Evolutionary conservation across 1,139 yeast genomes (phyloP), one percentile per base, ranked within the genome.

Genomic region (Zygoascus hellenicus): DNA sequence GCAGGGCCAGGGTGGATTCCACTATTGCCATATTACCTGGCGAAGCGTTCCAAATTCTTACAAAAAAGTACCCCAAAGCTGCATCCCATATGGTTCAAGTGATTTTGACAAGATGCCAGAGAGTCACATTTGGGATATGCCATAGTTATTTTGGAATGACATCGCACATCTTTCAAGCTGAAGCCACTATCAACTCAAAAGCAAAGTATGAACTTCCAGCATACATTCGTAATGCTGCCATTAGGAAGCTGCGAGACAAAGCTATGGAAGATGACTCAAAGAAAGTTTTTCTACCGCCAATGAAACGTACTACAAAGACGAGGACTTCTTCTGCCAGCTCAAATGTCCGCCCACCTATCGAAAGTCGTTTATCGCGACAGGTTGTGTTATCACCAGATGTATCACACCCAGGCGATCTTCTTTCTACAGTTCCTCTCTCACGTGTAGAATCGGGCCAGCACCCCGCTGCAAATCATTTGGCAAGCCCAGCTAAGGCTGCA

Each of bases 51-150:
- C 76, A 78, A 48, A 71, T 85, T 48, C 76, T 92, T 41, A 84
- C 87, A 11, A 62, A 71, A 34, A 86, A 82, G 57, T 87, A 82
- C 60, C 97, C 98, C 6, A 80, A 85, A 54, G 87, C 96, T 0
- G 83, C 96, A 0, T 86, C 97, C 0, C 96, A 90, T 63, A 90
- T 92, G 41, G 94, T 92, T 7, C 96, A 95, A 54, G 89, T 92
- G 78, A 88, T 92, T 14, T 70, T 90, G 52, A 83, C 95, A 1
- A 76, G 96, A 53, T 72, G 92, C 49, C 88, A 88, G 62, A 77
- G 95, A 57, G 97, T 92, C 5, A 90, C 97, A 0, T 81, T 90
- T 67, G 92, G 84, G 60, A 86, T 97, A 0, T 86, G 94, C 10
- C 94, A 90, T 61, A 77, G 80, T 56, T 92, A 92, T 62, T 70